phyloP scores from a whole-genome alignment of 176 grass and related monocot genomes.

The Alloteropsis semialata region DNA sequence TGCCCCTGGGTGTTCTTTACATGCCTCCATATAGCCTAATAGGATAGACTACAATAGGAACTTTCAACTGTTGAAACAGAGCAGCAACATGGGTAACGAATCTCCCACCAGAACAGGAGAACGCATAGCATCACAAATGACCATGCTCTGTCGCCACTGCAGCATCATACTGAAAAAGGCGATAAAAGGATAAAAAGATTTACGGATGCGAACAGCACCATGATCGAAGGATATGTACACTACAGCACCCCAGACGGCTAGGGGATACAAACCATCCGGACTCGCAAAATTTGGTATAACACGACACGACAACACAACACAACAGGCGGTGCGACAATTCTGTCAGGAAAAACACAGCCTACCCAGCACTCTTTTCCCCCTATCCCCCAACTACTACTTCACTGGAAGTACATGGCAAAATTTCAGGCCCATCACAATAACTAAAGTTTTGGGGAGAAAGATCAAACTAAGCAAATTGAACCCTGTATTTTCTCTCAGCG shows the following conservation, averaged over 20 bases:
- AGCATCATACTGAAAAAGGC: neutral
- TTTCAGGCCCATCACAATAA: constrained; percentile 21
- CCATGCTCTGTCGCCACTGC: neutral
- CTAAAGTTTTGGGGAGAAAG: neutral
- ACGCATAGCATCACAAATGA: neutral
- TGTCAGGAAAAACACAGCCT: constrained; percentile 49
- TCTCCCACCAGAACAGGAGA: neutral
- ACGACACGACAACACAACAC: neutral
- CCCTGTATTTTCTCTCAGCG: constrained; percentile 21
- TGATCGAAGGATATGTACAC: constrained; percentile 31
- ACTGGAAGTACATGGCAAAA: constrained; percentile 33
- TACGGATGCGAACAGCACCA: neutral
- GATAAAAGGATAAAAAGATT: neutral
- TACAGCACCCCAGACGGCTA: constrained; percentile 20
- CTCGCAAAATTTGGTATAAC: constrained; percentile 41
- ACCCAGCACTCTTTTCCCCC: constrained; percentile 17
- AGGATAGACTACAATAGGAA: neutral
- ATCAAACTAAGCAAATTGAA: constrained; percentile 35
- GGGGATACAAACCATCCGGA: neutral
- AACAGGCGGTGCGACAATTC: constrained; percentile 47
- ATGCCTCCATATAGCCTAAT: neutral
- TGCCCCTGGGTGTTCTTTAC: no score
- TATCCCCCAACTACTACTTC: neutral
- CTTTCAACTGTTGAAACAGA: neutral
- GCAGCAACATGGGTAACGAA: neutral